Percentiles rank a stretch among this genome's conserved stretches.
These are phyloP conservation scores for Leptosphaerulina australis DNA, from an alignment of 2,329 filamentous ascomycete genomes.

Conservation along the genomic window DNA sequence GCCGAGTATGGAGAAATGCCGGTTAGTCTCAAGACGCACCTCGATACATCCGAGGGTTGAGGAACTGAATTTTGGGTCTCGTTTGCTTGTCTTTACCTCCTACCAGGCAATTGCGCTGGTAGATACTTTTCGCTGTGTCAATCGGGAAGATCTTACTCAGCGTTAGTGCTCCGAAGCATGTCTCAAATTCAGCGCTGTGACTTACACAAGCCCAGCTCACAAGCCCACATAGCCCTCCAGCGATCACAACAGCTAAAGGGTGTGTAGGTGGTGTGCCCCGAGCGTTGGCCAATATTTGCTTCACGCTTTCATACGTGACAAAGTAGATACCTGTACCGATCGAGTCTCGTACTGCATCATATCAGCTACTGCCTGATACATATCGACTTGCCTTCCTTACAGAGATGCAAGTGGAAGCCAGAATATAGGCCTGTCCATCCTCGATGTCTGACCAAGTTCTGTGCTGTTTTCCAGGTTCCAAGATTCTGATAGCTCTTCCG, in stretches of 20 bases:
- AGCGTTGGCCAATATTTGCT: conserved; percentile 78
- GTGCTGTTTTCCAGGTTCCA: conserved; percentile 76
- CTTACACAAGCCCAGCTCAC: conserved; percentile 82
- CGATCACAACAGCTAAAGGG: conserved; percentile 76
- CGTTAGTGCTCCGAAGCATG: conserved; percentile 10
- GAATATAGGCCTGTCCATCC: conserved; percentile 78
- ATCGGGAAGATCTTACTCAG: conserved; percentile 62
- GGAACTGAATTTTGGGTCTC: conserved; percentile 75
- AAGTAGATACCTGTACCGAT: conserved; percentile 86
- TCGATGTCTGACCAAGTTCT: conserved; percentile 76
- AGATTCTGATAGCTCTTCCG: conserved; percentile 73
- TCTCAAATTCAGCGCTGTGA: conserved; percentile 15
- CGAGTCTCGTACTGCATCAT: conserved; percentile 73
- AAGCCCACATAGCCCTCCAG: conserved; percentile 80
- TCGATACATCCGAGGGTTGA: conserved; percentile 78
- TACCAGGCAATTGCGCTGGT: conserved; percentile 79
- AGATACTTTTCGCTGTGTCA: conserved; percentile 84
- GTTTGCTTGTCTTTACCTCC: conserved; percentile 63
- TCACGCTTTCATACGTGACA: conserved; percentile 85
- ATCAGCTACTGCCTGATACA: conserved; percentile 19
- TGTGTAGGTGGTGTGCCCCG: conserved; percentile 76
- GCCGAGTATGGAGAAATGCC: neutral
- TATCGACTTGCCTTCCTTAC: conserved; percentile 56
- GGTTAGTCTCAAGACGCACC: conserved; percentile 56
- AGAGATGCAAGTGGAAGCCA: conserved; percentile 76